A percentile compares a stretch with the other conserved stretches of the same genome.
Evolutionary conservation across 225 moss, liverwort and hornwort genomes (phyloP).

Genomic region (Physcomitrellopsis africana): DNA sequence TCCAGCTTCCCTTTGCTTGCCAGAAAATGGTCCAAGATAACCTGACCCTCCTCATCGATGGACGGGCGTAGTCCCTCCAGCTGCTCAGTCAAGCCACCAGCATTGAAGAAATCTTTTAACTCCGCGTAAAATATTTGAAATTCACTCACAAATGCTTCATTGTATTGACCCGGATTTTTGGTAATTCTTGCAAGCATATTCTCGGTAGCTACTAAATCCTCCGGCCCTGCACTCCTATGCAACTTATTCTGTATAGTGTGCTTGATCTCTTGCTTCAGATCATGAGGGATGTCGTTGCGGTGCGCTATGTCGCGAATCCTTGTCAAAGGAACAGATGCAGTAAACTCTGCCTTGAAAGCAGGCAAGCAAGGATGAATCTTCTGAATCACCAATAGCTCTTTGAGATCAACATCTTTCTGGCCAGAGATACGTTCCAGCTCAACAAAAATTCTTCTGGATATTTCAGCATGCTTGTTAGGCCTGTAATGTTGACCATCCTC

Average conservation of each 20-base stretch:
- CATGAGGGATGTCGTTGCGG: slow-evolving; percentile 91
- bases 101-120: slow-evolving; percentile 96
- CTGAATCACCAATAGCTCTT: slow-evolving; percentile 79
- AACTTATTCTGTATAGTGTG: slow-evolving; percentile 97
- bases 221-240: slow-evolving; percentile 94
- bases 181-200: slow-evolving; percentile 78
- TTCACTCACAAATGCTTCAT: slow-evolving; percentile 78
- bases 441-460: slow-evolving; percentile 82
- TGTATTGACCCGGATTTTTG: slow-evolving; percentile 74
- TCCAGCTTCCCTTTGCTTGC: slow-evolving; percentile 71
- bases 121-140: slow-evolving; percentile 80
- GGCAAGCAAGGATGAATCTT: slow-evolving; percentile 94
- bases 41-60: slow-evolving; percentile 57
- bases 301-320: slow-evolving; percentile 96
- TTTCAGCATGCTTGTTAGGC: slow-evolving; percentile 95
- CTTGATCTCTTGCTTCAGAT: slow-evolving; percentile 94
- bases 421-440: slow-evolving; percentile 77
- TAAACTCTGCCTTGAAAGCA: slow-evolving; percentile 96
- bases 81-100: slow-evolving; percentile 92
- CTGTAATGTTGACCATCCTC: slow-evolving; percentile 97
- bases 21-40: slow-evolving; percentile 68
- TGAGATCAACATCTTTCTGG: slow-evolving; percentile 49
- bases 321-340: slow-evolving; percentile 88
- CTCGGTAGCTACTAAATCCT: slow-evolving; percentile 93
- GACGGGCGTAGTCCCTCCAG: slow-evolving; percentile 76